A percentile compares a stretch with the other conserved stretches of the same genome.
Conservation (phyloP, 2,329 filamentous ascomycete genomes). For the Fusarium anthophilum region DNA sequence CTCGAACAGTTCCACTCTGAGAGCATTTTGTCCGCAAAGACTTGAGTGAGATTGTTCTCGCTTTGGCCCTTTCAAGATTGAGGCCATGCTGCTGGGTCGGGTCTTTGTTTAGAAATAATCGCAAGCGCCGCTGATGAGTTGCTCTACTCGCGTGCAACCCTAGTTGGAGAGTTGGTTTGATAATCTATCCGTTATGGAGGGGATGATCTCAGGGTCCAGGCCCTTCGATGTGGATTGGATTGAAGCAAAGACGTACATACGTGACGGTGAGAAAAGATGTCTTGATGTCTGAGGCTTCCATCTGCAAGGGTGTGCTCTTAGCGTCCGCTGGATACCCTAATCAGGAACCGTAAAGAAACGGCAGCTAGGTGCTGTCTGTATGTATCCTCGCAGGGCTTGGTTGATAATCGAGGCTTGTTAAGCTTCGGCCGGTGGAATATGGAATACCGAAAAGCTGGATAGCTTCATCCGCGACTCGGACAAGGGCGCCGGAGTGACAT, state of each 20-base stretch:
- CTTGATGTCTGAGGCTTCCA: conserved; percentile 11
- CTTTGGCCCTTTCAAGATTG: neutral
- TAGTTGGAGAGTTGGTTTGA: conserved; percentile 32
- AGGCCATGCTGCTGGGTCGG: neutral
- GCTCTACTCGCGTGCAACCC: conserved; percentile 34
- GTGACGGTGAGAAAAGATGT: conserved; percentile 26
- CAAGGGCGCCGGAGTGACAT: neutral
- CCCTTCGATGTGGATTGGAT: conserved; percentile 40
- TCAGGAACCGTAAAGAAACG: conserved; percentile 36
- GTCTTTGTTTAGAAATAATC: neutral
- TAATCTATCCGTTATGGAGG: conserved; percentile 31
- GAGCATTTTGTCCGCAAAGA: neutral
- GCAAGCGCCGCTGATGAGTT: conserved; percentile 25
- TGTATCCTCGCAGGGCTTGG: neutral
- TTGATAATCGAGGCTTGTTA: conserved; percentile 8
- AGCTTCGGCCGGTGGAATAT: conserved; percentile 1
- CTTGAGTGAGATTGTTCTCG: neutral
- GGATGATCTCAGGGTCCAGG: conserved; percentile 42
- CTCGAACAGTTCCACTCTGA: conserved; percentile 20
- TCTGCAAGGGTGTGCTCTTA: conserved; percentile 28
- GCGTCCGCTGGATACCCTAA: neutral
- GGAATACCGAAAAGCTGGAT: conserved; percentile 1
- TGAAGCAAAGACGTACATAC: conserved; percentile 4
- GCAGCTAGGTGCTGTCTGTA: neutral
- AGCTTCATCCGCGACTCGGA: neutral